Percentiles rank a stretch among this genome's conserved stretches.
Conservation (phyloP, 2,329 filamentous ascomycete species). For the Monosporascus sp. region DNA sequence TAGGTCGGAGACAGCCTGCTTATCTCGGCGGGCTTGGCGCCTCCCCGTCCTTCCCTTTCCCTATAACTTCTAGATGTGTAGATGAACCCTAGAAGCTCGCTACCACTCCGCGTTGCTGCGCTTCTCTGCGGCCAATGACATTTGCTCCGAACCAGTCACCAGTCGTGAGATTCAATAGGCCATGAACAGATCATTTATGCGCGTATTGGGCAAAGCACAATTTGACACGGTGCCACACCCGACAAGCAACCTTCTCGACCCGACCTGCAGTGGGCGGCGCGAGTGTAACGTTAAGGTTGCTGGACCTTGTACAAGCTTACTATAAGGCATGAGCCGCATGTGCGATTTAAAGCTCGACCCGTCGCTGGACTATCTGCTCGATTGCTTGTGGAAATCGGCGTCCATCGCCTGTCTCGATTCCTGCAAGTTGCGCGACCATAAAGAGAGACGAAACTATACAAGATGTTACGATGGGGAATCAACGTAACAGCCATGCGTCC, state of each 20-base stretch:
- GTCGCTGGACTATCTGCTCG: constrained; percentile 1
- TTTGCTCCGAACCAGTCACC: not conserved
- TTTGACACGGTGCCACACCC: not conserved
- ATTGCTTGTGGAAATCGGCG: constrained; percentile 15
- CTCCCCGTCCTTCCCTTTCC: not conserved
- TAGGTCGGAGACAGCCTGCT: not conserved
- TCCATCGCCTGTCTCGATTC: constrained; percentile 13
- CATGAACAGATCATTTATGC: not conserved
- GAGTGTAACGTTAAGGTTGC: too few relatives aligned
- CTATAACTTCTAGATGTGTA: not conserved
- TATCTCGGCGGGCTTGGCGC: not conserved
- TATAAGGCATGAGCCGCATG: not conserved
- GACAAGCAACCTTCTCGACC: not conserved
- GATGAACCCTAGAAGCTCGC: not conserved
- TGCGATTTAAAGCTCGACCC: not conserved
- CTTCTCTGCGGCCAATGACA: not conserved
- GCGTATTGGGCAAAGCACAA: not conserved
- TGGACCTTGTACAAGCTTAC: too few relatives aligned
- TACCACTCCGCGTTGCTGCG: not conserved
- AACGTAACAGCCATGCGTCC: constrained; percentile 18
- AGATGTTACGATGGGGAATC: constrained; percentile 27
- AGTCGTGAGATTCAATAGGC: not conserved
- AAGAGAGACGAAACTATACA: constrained; percentile 13
- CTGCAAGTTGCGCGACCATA: constrained; percentile 12
- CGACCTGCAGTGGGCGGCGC: not conserved